Evolutionary conservation across 441 rosid species (phyloP).

Genomic region (Gossypium gossypioides): DNA sequence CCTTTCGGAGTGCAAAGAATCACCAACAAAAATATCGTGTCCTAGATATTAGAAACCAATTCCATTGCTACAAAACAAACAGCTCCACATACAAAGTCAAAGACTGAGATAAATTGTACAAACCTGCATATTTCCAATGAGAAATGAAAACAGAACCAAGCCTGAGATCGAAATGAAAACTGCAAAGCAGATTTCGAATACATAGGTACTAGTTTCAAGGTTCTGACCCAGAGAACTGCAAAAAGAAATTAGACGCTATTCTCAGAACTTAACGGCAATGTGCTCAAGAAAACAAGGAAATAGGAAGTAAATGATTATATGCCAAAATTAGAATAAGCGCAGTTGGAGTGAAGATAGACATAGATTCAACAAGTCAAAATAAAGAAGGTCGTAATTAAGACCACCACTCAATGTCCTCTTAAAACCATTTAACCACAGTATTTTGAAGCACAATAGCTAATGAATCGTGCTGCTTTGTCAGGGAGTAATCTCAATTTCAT

Average conservation of each 20-base stretch:
- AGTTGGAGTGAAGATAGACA: not conserved
- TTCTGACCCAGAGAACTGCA: slow-evolving; percentile 76
- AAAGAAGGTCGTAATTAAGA: not conserved
- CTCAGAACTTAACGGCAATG: not conserved
- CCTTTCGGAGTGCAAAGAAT: not conserved
- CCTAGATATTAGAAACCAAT: not conserved
- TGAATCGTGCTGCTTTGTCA: not conserved
- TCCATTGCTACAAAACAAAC: not conserved
- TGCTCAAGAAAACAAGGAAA: not conserved
- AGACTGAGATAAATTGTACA: slow-evolving; percentile 4
- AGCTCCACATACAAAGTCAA: not conserved
- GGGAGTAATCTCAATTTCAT: slow-evolving; percentile 1
- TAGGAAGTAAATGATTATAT: not conserved
- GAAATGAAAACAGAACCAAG: slow-evolving; percentile 61
- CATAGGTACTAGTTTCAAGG: slow-evolving; percentile 60
- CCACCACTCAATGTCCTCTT: not conserved
- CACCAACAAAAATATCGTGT: not conserved
- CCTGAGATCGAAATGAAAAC: slow-evolving; percentile 61
- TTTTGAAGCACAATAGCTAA: not conserved
- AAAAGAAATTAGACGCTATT: slow-evolving; percentile 3
- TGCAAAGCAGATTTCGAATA: slow-evolving; percentile 62
- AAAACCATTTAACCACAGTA: not conserved
- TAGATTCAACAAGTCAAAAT: not conserved
- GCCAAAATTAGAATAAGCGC: not conserved
- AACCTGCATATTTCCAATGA: slow-evolving; percentile 90